A percentile compares a stretch with the other conserved stretches of the same genome.
These are phyloP conservation scores for Neodidymelliopsis sp. DNA, from an alignment of 2,329 filamentous ascomycete genomes.

Conservation along the genomic window DNA sequence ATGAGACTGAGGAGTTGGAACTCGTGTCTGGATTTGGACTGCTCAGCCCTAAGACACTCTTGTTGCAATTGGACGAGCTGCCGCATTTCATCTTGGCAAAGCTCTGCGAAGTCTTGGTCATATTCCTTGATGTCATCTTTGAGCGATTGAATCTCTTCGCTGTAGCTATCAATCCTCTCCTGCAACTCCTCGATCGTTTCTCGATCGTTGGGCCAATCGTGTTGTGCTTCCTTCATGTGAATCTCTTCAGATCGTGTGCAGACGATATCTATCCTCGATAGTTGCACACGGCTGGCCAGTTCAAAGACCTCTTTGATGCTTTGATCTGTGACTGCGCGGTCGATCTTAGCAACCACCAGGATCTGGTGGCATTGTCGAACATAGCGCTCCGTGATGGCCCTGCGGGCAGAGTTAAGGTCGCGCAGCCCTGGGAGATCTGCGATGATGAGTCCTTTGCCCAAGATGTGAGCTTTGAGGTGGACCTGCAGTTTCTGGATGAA, in stretches of 20 bases:
- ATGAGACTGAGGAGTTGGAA: conserved; percentile 45
- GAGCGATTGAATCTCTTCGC: conserved; percentile 9
- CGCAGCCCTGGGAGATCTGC: conserved; percentile 60
- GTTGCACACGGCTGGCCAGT: conserved; percentile 47
- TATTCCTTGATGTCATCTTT: conserved; percentile 21
- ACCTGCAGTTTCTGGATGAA: conserved; percentile 58
- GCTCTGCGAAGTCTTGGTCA: conserved; percentile 2
- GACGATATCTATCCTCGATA: conserved; percentile 44
- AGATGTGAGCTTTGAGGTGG: conserved; percentile 54
- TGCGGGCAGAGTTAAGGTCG: conserved; percentile 56
- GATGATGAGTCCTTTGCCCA: conserved; percentile 58
- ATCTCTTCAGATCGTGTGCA: conserved; percentile 33
- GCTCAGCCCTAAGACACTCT: conserved; percentile 8
- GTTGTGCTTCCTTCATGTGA: conserved; percentile 18
- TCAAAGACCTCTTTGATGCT: conserved; percentile 54
- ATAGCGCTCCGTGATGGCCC: conserved; percentile 56
- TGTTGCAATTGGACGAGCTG: conserved; percentile 20
- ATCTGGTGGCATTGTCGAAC: conserved; percentile 57
- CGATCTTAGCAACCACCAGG: conserved; percentile 55
- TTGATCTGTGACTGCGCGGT: conserved; percentile 53
- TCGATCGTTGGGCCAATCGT: conserved; percentile 22
- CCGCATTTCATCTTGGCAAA: conserved; percentile 35
- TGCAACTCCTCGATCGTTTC: conserved; percentile 19
- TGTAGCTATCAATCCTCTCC: conserved; percentile 8
- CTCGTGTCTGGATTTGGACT: conserved; percentile 22